Base-by-base conservation (phyloP, 2,329 filamentous ascomycete species). In the Beauveria varroae region DNA sequence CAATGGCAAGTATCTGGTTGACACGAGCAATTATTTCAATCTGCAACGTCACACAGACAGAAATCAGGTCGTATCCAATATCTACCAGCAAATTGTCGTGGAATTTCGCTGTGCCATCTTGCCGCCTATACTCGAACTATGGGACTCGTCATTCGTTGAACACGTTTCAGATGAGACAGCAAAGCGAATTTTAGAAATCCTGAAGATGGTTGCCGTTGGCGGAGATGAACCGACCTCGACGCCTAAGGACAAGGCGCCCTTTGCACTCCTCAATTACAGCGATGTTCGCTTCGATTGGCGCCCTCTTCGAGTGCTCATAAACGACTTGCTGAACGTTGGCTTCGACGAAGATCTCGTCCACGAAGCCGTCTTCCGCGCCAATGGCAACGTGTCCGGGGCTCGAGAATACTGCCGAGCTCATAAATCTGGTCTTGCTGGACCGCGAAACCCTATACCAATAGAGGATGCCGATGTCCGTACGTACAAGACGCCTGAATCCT, bases 71-170 rank as follows among this genome's bases (percentile, higher is more conserved):
- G 75, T 76, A 26, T 67, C 72, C 3, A 74, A 76, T 24, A 70
- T 79, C 10, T 81, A 86, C 16, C 79, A 84, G 1, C 93, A 97
- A 68, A 89, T 98, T 60, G 78, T 97, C 16, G 86, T 98, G 6
- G 93, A 98, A 71, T 76, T 98, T 47, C 88, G 95, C 47, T 86
- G 89, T 75, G 85, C 87, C 28, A 85, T 97, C 28, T 76, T 97
- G 16, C 90, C 92, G 0, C 84, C 88, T 51, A 82, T 95, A 46
- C 83, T 84, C 61, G 82, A 87, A 52, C 82, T 98, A 30, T 99
- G 95, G 96, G 86, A 91, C 66, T 96, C 92, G 1, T 79, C 86
- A 28, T 84, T 96, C 53, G 85, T 95, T 20, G 91, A 96, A 67
- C 93, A 91, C 68, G 85, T 91, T 1, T 86, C 89, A 3, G 87